Percentiles rank a stretch among this genome's conserved stretches.
These are phyloP conservation scores for Colletotrichum sp. DNA, from an alignment of 2,329 filamentous ascomycete species.

Conservation along the genomic window DNA sequence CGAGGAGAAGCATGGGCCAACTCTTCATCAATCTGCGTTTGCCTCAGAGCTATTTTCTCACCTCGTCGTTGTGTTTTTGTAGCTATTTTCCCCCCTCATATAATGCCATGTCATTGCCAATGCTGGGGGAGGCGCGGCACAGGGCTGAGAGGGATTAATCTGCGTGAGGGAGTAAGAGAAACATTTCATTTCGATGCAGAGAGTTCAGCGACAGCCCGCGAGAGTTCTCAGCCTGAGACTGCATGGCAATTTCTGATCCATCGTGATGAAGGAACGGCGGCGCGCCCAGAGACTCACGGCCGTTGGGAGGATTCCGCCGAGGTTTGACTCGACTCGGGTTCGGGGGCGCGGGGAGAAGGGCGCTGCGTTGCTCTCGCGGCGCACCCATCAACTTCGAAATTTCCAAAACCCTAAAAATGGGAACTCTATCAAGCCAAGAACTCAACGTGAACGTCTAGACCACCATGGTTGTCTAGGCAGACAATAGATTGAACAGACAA, in stretches of 20 bases:
- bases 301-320: neutral
- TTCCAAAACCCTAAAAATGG: neutral
- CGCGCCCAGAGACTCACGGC: neutral
- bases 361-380: neutral
- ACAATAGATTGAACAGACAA: neutral
- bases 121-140: neutral
- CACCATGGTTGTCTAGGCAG: neutral
- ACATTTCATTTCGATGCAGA: neutral
- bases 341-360: neutral
- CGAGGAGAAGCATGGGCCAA: neutral
- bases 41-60: neutral
- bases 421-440: conserved; percentile 1
- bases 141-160: neutral
- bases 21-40: neutral
- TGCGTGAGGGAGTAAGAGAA: neutral
- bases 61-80: neutral
- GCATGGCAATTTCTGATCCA: neutral
- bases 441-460: neutral
- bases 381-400: neutral
- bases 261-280: neutral
- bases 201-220: neutral
- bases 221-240: neutral
- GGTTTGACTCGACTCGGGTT: neutral
- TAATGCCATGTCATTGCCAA: neutral
- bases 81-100: neutral